phyloP scores from a whole-genome alignment of 2,329 filamentous ascomycete genomes.

The Arthrobotrys conoides region DNA sequence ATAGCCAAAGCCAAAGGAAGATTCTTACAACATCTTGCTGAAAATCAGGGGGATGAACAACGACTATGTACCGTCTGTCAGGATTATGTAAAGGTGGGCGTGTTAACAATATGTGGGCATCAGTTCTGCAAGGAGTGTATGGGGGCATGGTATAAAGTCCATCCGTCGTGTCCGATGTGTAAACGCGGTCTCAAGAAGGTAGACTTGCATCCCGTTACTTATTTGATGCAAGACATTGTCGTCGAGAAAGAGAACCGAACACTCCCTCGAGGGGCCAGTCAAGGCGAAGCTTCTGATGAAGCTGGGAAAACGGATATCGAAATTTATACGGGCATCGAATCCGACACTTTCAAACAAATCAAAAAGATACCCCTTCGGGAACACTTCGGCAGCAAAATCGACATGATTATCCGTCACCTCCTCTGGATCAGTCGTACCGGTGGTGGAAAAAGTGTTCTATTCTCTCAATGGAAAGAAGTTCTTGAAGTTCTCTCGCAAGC shows the following conservation, averaged over 20 bases:
- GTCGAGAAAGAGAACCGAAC: slow-evolving; percentile 74
- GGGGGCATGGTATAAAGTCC: slow-evolving; percentile 79
- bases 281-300: background rate
- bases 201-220: slow-evolving; percentile 87
- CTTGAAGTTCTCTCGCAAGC: slow-evolving; percentile 80
- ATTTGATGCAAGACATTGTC: slow-evolving; percentile 81
- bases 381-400: slow-evolving; percentile 91
- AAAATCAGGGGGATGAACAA: slow-evolving; percentile 75
- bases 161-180: slow-evolving; percentile 86
- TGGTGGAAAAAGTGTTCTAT: slow-evolving; percentile 95
- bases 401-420: slow-evolving; percentile 83
- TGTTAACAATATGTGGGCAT: slow-evolving; percentile 89
- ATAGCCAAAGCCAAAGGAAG: slow-evolving; percentile 75
- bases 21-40: slow-evolving; percentile 75
- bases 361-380: slow-evolving; percentile 81
- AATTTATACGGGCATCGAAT: slow-evolving; percentile 83
- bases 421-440: slow-evolving; percentile 88
- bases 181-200: slow-evolving; percentile 76
- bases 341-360: slow-evolving; percentile 73
- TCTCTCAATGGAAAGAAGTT: slow-evolving; percentile 90
- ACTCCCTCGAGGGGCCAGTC: slow-evolving; percentile 35
- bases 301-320: slow-evolving; percentile 20
- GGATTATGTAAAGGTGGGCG: slow-evolving; percentile 78
- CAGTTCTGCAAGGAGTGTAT: slow-evolving; percentile 93
- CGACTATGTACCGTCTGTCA: slow-evolving; percentile 89